These are phyloP conservation scores for Fusarium incarnatum DNA, from an alignment of 2,329 filamentous ascomycete species.

Conservation along the genomic window DNA sequence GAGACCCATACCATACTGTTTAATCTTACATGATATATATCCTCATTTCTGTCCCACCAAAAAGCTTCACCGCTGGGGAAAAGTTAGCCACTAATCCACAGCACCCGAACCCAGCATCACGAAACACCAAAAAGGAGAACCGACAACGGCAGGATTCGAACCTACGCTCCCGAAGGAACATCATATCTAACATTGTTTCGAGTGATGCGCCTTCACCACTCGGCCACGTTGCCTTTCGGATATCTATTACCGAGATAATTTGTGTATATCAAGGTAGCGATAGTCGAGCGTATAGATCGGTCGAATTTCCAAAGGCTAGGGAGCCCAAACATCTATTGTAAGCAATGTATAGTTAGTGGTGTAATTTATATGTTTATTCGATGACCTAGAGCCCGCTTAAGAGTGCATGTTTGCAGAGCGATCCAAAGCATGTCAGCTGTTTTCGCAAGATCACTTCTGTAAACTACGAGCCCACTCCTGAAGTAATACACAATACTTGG, in stretches of 20 bases:
- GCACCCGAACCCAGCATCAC: background rate
- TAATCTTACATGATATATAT: background rate
- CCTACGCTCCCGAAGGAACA: constrained; percentile 20
- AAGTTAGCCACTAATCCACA: background rate
- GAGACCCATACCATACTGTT: accelerated
- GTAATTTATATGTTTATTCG: background rate
- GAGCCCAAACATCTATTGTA: background rate
- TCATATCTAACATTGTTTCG: background rate
- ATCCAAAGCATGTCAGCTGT: background rate
- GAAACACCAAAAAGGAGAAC: background rate
- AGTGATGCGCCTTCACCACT: constrained; percentile 20
- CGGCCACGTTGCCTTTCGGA: constrained; percentile 9
- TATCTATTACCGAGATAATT: background rate
- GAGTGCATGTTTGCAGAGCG: accelerated
- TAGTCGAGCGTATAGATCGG: no score
- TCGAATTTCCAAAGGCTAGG: background rate
- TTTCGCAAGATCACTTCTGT: background rate
- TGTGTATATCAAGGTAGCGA: background rate
- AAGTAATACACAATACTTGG: background rate
- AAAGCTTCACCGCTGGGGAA: background rate
- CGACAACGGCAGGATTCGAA: constrained; percentile 27
- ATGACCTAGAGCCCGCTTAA: background rate
- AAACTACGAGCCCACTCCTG: background rate
- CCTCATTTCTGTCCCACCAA: background rate
- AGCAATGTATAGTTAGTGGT: no score